These are phyloP conservation scores for Bisporella sp. DNA, from an alignment of 2,329 filamentous ascomycete species.

Conservation along the genomic window DNA sequence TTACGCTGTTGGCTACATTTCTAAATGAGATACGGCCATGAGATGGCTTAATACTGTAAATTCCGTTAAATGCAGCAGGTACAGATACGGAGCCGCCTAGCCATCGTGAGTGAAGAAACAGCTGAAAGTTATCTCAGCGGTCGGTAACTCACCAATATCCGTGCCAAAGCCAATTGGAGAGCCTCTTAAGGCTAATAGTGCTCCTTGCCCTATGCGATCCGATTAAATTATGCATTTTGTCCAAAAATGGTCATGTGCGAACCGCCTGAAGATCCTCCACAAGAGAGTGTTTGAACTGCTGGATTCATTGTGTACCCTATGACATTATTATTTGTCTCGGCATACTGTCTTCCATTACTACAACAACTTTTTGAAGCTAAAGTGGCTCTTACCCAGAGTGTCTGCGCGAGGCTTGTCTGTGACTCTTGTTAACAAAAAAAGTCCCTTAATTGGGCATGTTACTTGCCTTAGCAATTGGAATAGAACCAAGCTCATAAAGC, in stretches of 20 bases:
- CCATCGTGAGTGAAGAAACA: too few relatives aligned
- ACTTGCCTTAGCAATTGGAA: conserved; percentile 26
- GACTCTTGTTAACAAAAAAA: neutral
- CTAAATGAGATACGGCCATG: conserved; percentile 35
- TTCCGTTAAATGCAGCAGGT: conserved; percentile 3
- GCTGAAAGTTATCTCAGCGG: neutral
- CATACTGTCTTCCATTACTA: conserved; percentile 1
- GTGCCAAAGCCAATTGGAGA: conserved; percentile 18
- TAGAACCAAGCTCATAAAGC: conserved; percentile 28
- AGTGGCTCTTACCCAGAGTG: neutral
- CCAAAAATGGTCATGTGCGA: neutral
- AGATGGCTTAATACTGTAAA: conserved; percentile 29
- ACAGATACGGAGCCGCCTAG: too few relatives aligned
- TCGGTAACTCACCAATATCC: conserved; percentile 15
- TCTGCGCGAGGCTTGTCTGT: too few relatives aligned
- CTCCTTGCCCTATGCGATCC: conserved; percentile 14
- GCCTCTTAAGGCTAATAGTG: conserved; percentile 16
- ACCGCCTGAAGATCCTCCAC: conserved; percentile 55
- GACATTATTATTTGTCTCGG: conserved; percentile 35
- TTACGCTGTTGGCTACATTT: conserved; percentile 48
- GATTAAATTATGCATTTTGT: neutral
- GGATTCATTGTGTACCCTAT: conserved; percentile 45
- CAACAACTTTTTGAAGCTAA: neutral
- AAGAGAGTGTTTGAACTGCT: conserved; percentile 45
- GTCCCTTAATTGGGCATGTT: neutral